phyloP scores from a whole-genome alignment of 345 rosid species.

The Salix caprea region DNA sequence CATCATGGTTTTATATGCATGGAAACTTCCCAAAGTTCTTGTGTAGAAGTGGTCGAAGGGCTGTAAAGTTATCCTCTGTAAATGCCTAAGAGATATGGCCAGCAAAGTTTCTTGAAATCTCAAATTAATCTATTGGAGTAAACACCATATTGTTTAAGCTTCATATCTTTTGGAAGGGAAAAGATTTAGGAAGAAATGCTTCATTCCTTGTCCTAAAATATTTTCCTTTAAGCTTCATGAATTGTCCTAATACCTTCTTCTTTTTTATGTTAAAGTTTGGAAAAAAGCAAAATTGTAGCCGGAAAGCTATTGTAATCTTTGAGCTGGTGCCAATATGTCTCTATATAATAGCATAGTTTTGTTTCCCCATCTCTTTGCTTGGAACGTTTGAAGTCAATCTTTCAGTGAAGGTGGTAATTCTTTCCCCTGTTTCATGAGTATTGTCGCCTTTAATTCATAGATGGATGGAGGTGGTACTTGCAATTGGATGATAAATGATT shows the following conservation, averaged over 20 bases:
- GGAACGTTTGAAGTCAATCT: background rate
- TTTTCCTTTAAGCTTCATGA: background rate
- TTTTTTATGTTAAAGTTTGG: background rate
- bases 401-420: background rate
- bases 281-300: background rate
- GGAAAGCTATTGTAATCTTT: background rate
- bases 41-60: background rate
- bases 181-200: background rate
- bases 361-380: background rate
- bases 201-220: background rate
- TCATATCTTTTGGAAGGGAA: background rate
- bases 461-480: background rate
- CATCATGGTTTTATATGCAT: background rate
- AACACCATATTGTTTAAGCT: background rate
- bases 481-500: background rate
- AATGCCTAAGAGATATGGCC: background rate
- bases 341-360: background rate
- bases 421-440: background rate
- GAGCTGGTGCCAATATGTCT: background rate
- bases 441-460: background rate
- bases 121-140: background rate
- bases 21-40: background rate
- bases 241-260: background rate
- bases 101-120: background rate
- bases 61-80: background rate